A percentile compares a stretch with the other conserved stretches of the same genome.
Evolutionary conservation across 2,329 filamentous ascomycete species (phyloP).

Genomic region (Botryotinia globosa): DNA sequence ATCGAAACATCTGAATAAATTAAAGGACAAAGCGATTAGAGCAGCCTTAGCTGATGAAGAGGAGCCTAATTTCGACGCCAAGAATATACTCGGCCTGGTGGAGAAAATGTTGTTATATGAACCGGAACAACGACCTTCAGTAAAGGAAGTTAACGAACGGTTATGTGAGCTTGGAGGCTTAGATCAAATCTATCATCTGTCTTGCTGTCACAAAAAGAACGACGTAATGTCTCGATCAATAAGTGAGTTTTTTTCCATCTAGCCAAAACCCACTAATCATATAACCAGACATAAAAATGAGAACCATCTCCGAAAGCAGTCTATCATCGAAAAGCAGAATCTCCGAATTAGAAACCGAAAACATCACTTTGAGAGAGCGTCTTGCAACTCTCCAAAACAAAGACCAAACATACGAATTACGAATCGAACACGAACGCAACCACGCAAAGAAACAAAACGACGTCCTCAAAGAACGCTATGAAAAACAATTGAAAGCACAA

Average conservation of each 20-base stretch:
- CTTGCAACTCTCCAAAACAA: slow-evolving; percentile 26
- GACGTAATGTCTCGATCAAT: slow-evolving; percentile 38
- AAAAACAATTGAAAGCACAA: slow-evolving; percentile 25
- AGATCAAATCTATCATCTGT: slow-evolving; percentile 48
- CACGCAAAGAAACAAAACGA: slow-evolving; percentile 29
- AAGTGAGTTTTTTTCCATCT: slow-evolving; percentile 34
- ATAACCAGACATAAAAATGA: slow-evolving; percentile 27
- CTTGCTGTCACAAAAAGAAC: slow-evolving; percentile 45
- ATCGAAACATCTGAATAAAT: slow-evolving; percentile 23
- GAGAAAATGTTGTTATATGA: slow-evolving; percentile 52
- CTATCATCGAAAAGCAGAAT: slow-evolving; percentile 13
- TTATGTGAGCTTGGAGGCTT: slow-evolving; percentile 47
- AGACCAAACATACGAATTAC: slow-evolving; percentile 26
- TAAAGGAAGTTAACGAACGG: slow-evolving; percentile 49
- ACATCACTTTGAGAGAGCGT: slow-evolving; percentile 24
- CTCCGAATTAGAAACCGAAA: slow-evolving; percentile 22
- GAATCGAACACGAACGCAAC: slow-evolving; percentile 28
- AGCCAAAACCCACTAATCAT: neutral
- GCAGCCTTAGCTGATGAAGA: slow-evolving; percentile 26
- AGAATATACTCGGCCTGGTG: slow-evolving; percentile 45
- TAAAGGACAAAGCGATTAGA: slow-evolving; percentile 22
- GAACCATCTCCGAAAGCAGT: slow-evolving; percentile 22
- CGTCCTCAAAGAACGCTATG: slow-evolving; percentile 27
- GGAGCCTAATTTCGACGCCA: slow-evolving; percentile 31
- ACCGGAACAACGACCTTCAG: slow-evolving; percentile 50